Base-by-base conservation (phyloP, 2,329 filamentous ascomycete species). In the Pestalotiopsis sp. region DNA sequence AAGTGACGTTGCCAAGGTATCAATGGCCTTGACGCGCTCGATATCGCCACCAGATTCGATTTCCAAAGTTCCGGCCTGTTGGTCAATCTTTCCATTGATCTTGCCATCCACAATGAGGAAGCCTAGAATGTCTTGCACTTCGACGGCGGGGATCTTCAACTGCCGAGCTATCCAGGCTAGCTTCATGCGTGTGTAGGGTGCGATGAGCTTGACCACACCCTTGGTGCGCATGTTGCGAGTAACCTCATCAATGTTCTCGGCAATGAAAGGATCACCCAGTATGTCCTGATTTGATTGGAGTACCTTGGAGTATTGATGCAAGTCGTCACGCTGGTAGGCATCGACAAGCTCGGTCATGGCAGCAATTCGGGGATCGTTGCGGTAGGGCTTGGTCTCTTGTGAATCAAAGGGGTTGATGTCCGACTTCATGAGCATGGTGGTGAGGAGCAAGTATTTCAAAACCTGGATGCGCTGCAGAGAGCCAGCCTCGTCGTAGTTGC, bases 381-480 rank as follows among this genome's bases (percentile, higher is more conserved):
- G 95, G 85, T 99, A 99, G 0, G 96, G 96, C 82, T 98, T 98
- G 20, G 95, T 98, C 83, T 99, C 96, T 79, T 98, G 96, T 9
- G 94, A 98, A 80, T 98, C 95, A 79, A 99, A 98, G 0, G 96
- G 96, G 79, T 98, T 98, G 87, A 99, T 99, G 79, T 97, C 90
- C 55, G 95, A 98, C 78, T 95, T 94, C 93, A 97, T 98, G 68
- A 99, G 85, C 96, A 99, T 98, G 56, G 95, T 98, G 30, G 95
- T 95, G 68, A 99, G 87, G 38, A 99, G 91, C 38, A 99, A 88
- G 76, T 99, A 99, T 81, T 98, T 98, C 73, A 99, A 88, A 17
- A 98, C 96, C 80, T 98, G 95, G 73, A 98, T 98, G 61, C 96
- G 90, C 80, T 98, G 95, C 75, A 98, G 87, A 30, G 94, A 98